Evolutionary conservation across 179 eudicot species (phyloP).

Genomic region (Vitellaria paradoxa): DNA sequence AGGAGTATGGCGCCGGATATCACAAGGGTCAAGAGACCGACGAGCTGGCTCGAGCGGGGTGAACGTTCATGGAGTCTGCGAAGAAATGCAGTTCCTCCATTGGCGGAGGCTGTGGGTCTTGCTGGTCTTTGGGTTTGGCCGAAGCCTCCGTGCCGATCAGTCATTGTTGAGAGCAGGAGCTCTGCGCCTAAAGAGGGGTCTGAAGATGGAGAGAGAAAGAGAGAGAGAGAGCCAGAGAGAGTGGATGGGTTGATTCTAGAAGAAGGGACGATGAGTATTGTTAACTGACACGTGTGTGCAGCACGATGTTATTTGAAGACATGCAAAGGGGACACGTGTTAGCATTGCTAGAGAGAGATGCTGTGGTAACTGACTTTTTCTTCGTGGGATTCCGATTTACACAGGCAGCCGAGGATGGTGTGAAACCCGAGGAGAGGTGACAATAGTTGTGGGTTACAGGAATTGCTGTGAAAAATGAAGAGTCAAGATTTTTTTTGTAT

Average conservation of each 20-base stretch:
- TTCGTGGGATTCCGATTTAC: too few relatives aligned
- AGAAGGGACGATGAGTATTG: not conserved
- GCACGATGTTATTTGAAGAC: not conserved
- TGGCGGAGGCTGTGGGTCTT: constrained; percentile 19
- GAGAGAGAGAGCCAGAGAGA: not conserved
- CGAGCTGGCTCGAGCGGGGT: constrained; percentile 57
- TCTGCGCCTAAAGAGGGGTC: not conserved
- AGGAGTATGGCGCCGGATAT: constrained; percentile 55
- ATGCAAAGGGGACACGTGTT: constrained; percentile 14
- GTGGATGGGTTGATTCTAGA: not conserved
- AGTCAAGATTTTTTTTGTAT: too few relatives aligned
- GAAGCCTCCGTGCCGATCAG: constrained; percentile 29
- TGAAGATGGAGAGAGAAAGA: not conserved
- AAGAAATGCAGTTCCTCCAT: constrained; percentile 27
- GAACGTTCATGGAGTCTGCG: constrained; percentile 43
- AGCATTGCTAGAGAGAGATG: too few relatives aligned
- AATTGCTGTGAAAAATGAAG: too few relatives aligned
- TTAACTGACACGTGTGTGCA: not conserved
- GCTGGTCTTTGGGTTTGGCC: constrained; percentile 21
- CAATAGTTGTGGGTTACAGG: too few relatives aligned
- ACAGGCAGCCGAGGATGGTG: too few relatives aligned
- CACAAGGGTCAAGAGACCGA: constrained; percentile 59
- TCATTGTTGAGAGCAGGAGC: constrained; percentile 25
- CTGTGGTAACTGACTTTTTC: too few relatives aligned
- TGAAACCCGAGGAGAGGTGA: too few relatives aligned